Conservation (phyloP, 441 rosid genomes). For the Geranium incanum region DNA sequence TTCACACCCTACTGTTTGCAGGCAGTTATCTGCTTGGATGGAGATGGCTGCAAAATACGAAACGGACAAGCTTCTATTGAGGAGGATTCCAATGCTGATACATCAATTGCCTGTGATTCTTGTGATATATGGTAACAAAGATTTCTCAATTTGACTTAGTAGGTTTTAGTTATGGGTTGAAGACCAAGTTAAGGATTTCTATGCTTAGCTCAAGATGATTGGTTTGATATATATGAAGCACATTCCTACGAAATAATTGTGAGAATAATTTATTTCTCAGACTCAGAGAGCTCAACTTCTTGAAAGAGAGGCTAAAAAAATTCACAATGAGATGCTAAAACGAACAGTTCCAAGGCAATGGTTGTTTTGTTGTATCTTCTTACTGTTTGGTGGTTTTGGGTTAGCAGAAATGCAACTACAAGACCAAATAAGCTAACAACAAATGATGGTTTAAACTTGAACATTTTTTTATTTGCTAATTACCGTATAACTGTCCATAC, state of each 20-base stretch:
- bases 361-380: neutral
- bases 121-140: constrained; percentile 81
- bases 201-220: neutral
- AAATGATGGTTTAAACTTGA: neutral
- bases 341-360: constrained; percentile 1
- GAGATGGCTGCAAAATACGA: constrained; percentile 84
- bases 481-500: neutral
- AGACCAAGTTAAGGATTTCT: neutral
- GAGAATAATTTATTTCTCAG: neutral
- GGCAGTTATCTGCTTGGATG: constrained; percentile 99
- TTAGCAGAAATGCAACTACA: neutral
- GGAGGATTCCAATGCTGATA: constrained; percentile 67
- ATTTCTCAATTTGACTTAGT: constrained; percentile 2
- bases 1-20: constrained; percentile 35
- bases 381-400: neutral
- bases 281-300: neutral
- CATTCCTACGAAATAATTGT: neutral
- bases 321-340: constrained; percentile 1
- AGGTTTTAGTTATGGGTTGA: neutral
- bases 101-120: constrained; percentile 98
- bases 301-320: neutral
- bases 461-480: neutral
- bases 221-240: constrained; percentile 3
- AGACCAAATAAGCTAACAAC: neutral
- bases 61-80: constrained; percentile 41